Evolutionary conservation across 257 asterid genomes (phyloP), one percentile per base, ranked within the genome.

Genomic region (Nicotiana tomentosiformis): DNA sequence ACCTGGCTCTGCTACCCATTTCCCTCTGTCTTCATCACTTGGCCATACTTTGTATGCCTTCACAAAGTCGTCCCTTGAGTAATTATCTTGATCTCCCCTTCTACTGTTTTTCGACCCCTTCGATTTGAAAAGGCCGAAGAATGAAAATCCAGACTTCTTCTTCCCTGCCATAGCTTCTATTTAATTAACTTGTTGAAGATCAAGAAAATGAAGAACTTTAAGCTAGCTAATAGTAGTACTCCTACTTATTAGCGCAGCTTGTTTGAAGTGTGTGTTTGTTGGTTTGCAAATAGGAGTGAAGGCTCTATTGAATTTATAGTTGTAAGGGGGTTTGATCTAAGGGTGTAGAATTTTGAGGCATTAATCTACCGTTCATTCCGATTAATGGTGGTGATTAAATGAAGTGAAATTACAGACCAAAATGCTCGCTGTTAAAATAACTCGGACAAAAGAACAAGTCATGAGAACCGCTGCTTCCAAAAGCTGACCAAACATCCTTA

Each of bases 1-100:
- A 2, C 92, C 89, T 1, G 98, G 98, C 76, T 94, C 96, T 1
- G 97, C 97, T 37, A 94, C 97, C 94, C 97, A 94, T 2, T 90
- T 84, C 3, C 93, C 97, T 82, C 94, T 84, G 57, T 94, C 98
- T 68, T 94, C 93, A 49, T 94, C 98, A 78, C 98, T 92, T 0
- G 93, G 97, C 83, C 94, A 94, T 16, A 91, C 91, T 77, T 92
- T 94, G 83, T 89, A 94, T 0, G 97, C 97, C 79, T 90, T 94
- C 85, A 93, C 81, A 11, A 51, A 83, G 5, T 94, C 97, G 3
- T 88, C 90, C 7, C 85, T 83, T 3, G 8, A 17, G 5, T 85
- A 86, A 0, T 86, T 82, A 1, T 84, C 90, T 46, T 57, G 82
- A 16, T 29, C 69, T 9, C 84, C 79, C 57, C 78, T 80, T 6